Percentiles rank a stretch among this genome's conserved stretches.
Conservation (phyloP, 179 eudicot genomes). For the Nepenthes alata region DNA sequence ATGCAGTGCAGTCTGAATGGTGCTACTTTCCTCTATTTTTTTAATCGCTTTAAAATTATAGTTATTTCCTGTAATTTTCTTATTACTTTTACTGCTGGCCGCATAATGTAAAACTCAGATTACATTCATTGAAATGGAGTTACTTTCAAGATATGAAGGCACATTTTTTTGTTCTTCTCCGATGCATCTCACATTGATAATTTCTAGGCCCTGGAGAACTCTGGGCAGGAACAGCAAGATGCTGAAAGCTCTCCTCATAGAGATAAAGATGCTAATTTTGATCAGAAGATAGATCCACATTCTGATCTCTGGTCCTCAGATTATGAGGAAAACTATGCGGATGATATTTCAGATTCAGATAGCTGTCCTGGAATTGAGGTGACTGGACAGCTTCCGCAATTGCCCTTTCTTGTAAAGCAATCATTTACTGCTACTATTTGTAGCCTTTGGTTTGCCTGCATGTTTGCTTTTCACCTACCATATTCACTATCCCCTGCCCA, state of each 20-base stretch:
- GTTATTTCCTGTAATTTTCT: too few relatives aligned
- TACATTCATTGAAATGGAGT: too few relatives aligned
- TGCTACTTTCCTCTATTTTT: too few relatives aligned
- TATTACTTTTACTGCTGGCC: too few relatives aligned
- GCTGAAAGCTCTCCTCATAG: slow-evolving; percentile 8
- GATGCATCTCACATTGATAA: neutral
- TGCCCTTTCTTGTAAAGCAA: neutral
- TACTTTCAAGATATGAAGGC: too few relatives aligned
- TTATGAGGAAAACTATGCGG: slow-evolving; percentile 34
- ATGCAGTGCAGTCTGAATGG: too few relatives aligned
- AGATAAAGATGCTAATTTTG: slow-evolving; percentile 10
- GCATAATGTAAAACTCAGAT: too few relatives aligned
- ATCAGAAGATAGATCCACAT: slow-evolving; percentile 12
- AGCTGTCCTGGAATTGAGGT: slow-evolving; percentile 41
- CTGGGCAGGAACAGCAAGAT: slow-evolving; percentile 26
- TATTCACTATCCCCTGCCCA: too few relatives aligned
- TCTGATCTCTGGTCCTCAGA: slow-evolving; percentile 56
- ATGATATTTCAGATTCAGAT: slow-evolving; percentile 54
- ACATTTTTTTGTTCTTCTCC: neutral
- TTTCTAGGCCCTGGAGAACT: slow-evolving; percentile 41
- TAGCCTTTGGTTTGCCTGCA: neutral
- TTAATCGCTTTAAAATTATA: too few relatives aligned
- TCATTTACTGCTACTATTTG: neutral
- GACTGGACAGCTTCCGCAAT: neutral
- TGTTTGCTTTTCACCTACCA: too few relatives aligned